Conservation (phyloP, 2,329 filamentous ascomycete species). For the Fusarium sp. region DNA sequence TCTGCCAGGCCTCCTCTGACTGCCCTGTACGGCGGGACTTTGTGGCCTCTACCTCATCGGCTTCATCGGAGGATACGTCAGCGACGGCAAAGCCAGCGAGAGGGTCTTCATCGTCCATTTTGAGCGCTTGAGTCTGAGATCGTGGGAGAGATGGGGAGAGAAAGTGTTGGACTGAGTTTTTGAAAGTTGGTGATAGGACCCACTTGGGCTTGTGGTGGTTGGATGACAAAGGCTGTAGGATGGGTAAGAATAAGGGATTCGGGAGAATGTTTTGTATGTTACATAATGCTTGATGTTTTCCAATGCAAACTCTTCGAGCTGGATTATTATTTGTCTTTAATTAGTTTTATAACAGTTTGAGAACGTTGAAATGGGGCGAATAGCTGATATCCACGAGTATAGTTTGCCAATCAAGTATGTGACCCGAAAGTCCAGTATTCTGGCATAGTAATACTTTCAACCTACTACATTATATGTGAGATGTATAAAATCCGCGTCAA, state of each 20-base stretch:
- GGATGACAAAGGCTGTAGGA: constrained; percentile 2
- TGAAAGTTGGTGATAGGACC: constrained; percentile 29
- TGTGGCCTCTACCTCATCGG: constrained; percentile 49
- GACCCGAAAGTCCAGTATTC: too few species aligned
- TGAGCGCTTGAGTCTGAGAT: not conserved
- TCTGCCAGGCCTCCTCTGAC: constrained; percentile 64
- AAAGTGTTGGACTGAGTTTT: constrained; percentile 25
- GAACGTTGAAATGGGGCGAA: too few species aligned
- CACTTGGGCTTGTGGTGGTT: constrained; percentile 30
- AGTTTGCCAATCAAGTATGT: too few species aligned
- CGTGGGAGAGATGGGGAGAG: not conserved
- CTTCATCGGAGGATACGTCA: constrained; percentile 54
- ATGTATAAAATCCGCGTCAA: too few species aligned
- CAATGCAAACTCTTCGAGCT: too few species aligned
- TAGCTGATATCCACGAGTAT: too few species aligned
- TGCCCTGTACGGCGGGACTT: constrained; percentile 57
- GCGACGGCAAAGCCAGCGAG: constrained; percentile 51
- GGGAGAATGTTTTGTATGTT: not conserved
- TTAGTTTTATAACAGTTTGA: not conserved
- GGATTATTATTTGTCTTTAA: too few species aligned
- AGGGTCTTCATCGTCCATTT: constrained; percentile 50
- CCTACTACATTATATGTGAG: too few species aligned
- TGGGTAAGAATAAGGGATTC: not conserved
- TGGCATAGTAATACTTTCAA: too few species aligned
- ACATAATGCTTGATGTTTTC: not conserved